Evolutionary conservation across 345 rosid genomes (phyloP), one percentile per base, ranked within the genome.

Genomic region (Citrus cavaleriei): DNA sequence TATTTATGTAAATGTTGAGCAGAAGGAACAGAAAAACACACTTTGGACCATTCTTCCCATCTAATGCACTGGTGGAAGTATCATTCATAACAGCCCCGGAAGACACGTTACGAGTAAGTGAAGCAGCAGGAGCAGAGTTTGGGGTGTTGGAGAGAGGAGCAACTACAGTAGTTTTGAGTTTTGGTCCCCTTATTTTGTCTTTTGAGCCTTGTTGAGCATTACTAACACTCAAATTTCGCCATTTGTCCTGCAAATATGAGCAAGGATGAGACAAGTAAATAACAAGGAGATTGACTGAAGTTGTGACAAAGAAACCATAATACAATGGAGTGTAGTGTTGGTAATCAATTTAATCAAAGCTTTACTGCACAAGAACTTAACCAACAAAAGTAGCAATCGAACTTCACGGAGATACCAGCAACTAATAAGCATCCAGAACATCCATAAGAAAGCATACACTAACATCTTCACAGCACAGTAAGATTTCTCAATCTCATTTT

Each of bases 211-310:
- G 89, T 74, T 84, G 86, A 66, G 88, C 73, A 64, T 85, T 78
- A 37, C 91, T 87, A 79, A 89, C 97, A 75, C 87, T 86, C 85
- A 94, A 68, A 76, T 94, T 92, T 61, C 97, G 89, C 97, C 97
- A 94, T 78, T 94, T 94, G 74, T 92, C 98, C 98, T 94, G 88
- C 28, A 14, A 64, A 71, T 34, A 46, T 55, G 75, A 57, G 75
- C 58, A 58, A 70, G 79, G 74, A 16, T 74, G 25, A 24, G 70
- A 71, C 42, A 81, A 64, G n/a, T 37, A 72, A 67, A 63, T 40
- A 70, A 14, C 57, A 21, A 54, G n/a, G 42, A 13, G 38, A 46
- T 74, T 22, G 54, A 3, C 19, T 7, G 68, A 76, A 37, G 24
- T 65, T 55, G 32, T 24, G 25, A 32, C 28, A 55, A 54, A 59